Conservation (phyloP, 2,329 filamentous ascomycete species). For the Epichloe typhina region DNA sequence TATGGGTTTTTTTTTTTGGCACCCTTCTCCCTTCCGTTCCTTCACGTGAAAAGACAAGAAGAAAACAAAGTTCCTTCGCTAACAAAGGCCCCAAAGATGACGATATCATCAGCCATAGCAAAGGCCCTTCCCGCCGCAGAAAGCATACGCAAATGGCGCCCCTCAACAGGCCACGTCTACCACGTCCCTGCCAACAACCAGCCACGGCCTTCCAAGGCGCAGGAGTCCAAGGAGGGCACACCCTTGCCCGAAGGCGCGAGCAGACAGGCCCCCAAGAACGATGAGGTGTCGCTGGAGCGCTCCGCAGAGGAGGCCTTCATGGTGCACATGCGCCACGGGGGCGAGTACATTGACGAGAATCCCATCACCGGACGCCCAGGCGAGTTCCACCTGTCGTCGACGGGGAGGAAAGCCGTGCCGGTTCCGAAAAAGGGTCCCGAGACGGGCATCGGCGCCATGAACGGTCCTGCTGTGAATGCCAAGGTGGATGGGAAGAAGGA, state of each 20-base stretch:
- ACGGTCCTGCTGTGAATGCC: slow-evolving; percentile 24
- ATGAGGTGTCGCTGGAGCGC: slow-evolving; percentile 29
- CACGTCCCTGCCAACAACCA: slow-evolving; percentile 21
- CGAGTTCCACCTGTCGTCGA: slow-evolving; percentile 51
- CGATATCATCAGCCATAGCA: slow-evolving; percentile 41
- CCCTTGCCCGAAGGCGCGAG: slow-evolving; percentile 29
- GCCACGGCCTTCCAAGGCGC: slow-evolving; percentile 13
- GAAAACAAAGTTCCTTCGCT: not conserved
- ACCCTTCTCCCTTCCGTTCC: too few relatives aligned
- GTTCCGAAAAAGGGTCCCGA: slow-evolving; percentile 19
- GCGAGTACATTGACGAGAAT: slow-evolving; percentile 55
- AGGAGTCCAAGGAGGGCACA: slow-evolving; percentile 33
- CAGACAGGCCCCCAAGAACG: slow-evolving; percentile 22
- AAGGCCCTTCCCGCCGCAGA: slow-evolving; percentile 38
- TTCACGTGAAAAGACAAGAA: not conserved
- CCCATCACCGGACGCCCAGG: slow-evolving; percentile 54
- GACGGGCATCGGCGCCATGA: slow-evolving; percentile 21
- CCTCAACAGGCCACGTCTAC: slow-evolving; percentile 40
- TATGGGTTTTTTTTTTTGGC: slow-evolving; percentile 14
- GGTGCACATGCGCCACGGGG: slow-evolving; percentile 44
- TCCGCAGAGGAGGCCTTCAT: slow-evolving; percentile 45
- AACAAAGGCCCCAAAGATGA: slow-evolving; percentile 22
- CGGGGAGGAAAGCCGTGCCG: slow-evolving; percentile 35
- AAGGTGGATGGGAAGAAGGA: slow-evolving; percentile 34
- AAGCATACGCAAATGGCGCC: slow-evolving; percentile 39